phyloP scores from a whole-genome alignment of 176 grass and related monocot species.

The Rhipidocladum racemiflorum region DNA sequence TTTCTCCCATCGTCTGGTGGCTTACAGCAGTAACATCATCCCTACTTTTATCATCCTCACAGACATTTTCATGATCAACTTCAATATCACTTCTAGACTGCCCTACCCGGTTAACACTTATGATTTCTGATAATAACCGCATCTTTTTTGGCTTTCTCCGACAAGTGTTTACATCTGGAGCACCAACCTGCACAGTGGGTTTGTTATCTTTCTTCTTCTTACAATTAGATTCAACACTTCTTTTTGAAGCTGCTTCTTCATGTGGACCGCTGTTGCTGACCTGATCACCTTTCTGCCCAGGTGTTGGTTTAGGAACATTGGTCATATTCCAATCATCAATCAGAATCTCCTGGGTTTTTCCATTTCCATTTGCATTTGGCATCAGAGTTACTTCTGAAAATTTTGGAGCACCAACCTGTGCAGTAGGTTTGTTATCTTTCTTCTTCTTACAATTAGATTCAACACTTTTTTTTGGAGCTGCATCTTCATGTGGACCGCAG shows the following conservation, averaged over 20 bases:
- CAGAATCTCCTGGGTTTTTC: constrained; percentile 12
- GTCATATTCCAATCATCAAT: constrained; percentile 22
- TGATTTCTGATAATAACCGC: constrained; percentile 61
- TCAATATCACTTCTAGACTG: constrained; percentile 11
- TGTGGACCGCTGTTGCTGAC: constrained; percentile 5
- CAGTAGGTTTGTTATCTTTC: constrained; percentile 3
- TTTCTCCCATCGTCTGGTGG: constrained; percentile 31
- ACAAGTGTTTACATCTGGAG: constrained; percentile 40
- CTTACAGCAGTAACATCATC: constrained; percentile 23
- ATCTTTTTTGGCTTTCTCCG: constrained; percentile 54
- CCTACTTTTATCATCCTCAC: constrained; percentile 27
- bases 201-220: constrained; percentile 36
- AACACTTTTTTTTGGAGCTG: constrained; percentile 2
- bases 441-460: constrained; percentile 35
- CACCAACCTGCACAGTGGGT: background rate
- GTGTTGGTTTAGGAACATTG: constrained; percentile 17
- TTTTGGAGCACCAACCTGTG: constrained; percentile 1
- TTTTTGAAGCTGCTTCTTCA: constrained; percentile 27
- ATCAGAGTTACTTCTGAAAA: constrained; percentile 14
- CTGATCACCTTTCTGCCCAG: constrained; percentile 10
- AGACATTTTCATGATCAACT: constrained; percentile 27
- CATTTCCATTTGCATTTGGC: constrained; percentile 16
- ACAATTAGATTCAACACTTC: constrained; percentile 15
- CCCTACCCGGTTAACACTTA: constrained; percentile 15
- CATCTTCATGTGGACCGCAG: constrained; percentile 26